Base-by-base conservation (phyloP, 371 early-diverging fungal species). In the Apophysomyces variabilis region DNA sequence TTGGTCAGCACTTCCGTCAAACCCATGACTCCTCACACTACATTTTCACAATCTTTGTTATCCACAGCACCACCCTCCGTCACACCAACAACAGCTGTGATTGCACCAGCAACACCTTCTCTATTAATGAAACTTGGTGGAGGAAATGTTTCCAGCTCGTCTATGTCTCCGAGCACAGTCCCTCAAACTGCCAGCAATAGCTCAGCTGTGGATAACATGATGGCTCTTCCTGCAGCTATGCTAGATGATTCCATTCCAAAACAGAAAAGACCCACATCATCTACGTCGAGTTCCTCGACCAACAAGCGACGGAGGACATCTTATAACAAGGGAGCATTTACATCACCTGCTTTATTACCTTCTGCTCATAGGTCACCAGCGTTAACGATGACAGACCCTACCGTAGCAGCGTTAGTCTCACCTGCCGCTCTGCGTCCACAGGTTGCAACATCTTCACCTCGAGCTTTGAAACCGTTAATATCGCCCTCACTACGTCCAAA, bases 91-190 rank as follows among this genome's bases (percentile, higher is more conserved):
- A 45, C 46, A 45, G n/a, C 46, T 45, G 46, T 45, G 46, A 45
- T 45, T 2, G 82, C 78, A 13, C 88, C 86, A 12, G 87, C 87
- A 11, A 92, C 90, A 0, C 90, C 90, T 4, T 85, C 86, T 1
- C 77, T 87, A 7, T 63, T 90, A 16, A 89, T 90, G 89, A 85
- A 86, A 46, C 50, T 90, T 7, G 85, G 86, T 18, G 72, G 76
- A 3, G 84, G 83, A 7, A 66, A 66, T 5, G 65, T 66, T 37
- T 69, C 64, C 8, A 73, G 64, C 11, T 44, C 66, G 26, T 67
- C 70, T 13, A 62, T 68, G 37, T 65, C 21, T 46, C 43, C 66
- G 50, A 8, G 46, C 14, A 61, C 57, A 12, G 16, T 67, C n/a
- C 39, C 38, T 44, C 39, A 58, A 13, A 18, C 38, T 11, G 13